Percentiles rank a stretch among this genome's conserved stretches.
These are phyloP conservation scores for Penicillium capsulatum DNA, from an alignment of 2,329 filamentous ascomycete genomes.

Conservation along the genomic window DNA sequence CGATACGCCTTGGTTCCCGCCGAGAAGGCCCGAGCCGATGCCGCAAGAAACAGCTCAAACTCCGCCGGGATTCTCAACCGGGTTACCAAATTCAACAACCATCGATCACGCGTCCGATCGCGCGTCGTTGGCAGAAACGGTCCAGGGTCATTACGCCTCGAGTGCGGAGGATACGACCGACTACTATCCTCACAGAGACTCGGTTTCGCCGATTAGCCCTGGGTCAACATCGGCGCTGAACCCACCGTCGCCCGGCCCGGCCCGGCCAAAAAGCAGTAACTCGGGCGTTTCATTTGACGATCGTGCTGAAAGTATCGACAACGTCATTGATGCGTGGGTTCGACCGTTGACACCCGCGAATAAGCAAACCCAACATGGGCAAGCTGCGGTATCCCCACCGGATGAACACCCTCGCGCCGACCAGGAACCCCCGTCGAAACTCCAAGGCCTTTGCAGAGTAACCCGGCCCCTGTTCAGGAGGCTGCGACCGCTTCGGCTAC, in stretches of 20 bases:
- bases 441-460: constrained; percentile 9
- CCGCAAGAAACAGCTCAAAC: constrained; percentile 11
- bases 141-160: constrained; percentile 4
- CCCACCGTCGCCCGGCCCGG: constrained; percentile 10
- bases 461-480: constrained; percentile 3
- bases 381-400: constrained; percentile 7
- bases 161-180: constrained; percentile 1
- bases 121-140: constrained; percentile 10
- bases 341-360: constrained; percentile 30
- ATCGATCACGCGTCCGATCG: constrained; percentile 5
- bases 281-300: constrained; percentile 27
- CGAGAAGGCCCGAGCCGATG: constrained; percentile 10
- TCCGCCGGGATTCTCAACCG: constrained; percentile 12
- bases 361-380: constrained; percentile 10
- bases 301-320: constrained; percentile 40
- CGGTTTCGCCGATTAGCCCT: constrained; percentile 25
- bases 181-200: constrained; percentile 6
- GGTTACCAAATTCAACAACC: constrained; percentile 2
- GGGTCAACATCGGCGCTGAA: constrained; percentile 12
- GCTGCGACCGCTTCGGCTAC: constrained; percentile 3
- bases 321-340: constrained; percentile 44
- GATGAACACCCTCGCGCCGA: constrained; percentile 11
- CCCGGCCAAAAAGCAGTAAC: constrained; percentile 29
- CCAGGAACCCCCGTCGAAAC: constrained; percentile 11
- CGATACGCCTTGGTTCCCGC: constrained; percentile 28